Base-by-base conservation (phyloP, 192 early-diverging fungal species). In the Backusella westeae region DNA sequence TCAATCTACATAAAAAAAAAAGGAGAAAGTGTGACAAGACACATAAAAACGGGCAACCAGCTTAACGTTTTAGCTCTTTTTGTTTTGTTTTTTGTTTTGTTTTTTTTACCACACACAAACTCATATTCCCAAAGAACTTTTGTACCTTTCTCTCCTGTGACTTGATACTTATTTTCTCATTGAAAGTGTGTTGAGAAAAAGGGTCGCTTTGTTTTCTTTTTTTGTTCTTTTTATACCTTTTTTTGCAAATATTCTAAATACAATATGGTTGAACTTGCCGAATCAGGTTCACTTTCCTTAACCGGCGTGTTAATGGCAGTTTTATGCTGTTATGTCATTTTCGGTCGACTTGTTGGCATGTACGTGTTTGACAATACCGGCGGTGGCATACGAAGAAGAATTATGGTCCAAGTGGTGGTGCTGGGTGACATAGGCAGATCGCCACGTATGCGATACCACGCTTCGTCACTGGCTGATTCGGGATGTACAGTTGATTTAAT, bases 391-490 rank as follows among this genome's bases (percentile, higher is more conserved):
- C 78, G 82, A n/a, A 68, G 69, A 23, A 69, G 74, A 26, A 71
- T 74, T 1, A 67, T 80, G 21, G 82, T 80, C 0, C 82, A 83
- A 52, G 79, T 91, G 34, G 81, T 96, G 8, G 95, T 96, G 4
- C 82, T 96, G 29, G 95, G 94, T 4, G 95, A 96, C 70, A 89
- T 96, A 80, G 94, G 94, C 6, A 85, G 93, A 66, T 94, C 93
- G 15, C 96, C 97, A 14, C 90, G 96, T n/a, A 98, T 96, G 92
- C 89, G 93, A 71, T 91, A 95, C 75, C 97, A 99, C 81, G 94
- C 95, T 44, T 75, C 93, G 7, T 93, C 93, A 32, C 85, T 97
- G 46, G 89, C 91, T 6, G 75, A 83, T 39, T 84, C 83, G 4
- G 93, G 93, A 1, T 89, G 87, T 71, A 74, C 59, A n/a, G 95